These are phyloP conservation scores for Borovskyia barvae DNA, from an alignment of 208 protist species.

Conservation along the genomic window DNA sequence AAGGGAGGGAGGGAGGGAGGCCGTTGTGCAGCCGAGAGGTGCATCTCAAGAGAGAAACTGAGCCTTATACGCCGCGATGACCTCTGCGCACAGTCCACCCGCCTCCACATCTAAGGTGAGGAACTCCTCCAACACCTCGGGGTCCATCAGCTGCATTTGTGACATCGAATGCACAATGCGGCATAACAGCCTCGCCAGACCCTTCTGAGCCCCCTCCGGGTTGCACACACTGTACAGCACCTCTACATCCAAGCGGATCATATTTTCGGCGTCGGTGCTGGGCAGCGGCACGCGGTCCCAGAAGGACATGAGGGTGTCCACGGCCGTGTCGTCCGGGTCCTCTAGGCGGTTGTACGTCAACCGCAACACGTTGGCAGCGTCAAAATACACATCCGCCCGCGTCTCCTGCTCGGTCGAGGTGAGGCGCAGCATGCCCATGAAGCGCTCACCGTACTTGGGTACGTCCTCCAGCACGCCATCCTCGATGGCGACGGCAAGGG, in stretches of 20 bases:
- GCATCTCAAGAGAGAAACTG: background rate
- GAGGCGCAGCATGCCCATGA: conserved; percentile 79
- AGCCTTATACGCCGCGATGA: conserved; percentile 33
- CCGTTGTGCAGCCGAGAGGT: background rate
- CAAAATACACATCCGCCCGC: conserved; percentile 78
- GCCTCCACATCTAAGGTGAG: conserved; percentile 33
- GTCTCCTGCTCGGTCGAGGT: conserved; percentile 67
- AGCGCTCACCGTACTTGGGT: conserved; percentile 86
- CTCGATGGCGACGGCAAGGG: conserved; percentile 68
- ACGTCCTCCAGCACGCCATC: conserved; percentile 83
- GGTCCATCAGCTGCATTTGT: conserved; percentile 54
- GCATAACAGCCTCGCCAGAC: conserved; percentile 51
- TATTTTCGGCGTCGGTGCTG: conserved; percentile 33
- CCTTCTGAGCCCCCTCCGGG: conserved; percentile 36
- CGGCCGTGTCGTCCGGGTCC: conserved; percentile 44
- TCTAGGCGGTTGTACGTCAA: conserved; percentile 63
- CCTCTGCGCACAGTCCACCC: conserved; percentile 26
- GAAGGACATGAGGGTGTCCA: conserved; percentile 76
- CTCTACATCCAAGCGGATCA: conserved; percentile 40
- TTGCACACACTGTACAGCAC: conserved; percentile 65
- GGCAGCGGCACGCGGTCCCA: conserved; percentile 56
- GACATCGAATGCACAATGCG: conserved; percentile 68
- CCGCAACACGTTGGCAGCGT: conserved; percentile 69
- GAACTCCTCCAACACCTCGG: conserved; percentile 50
- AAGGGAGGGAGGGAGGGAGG: background rate